Evolutionary conservation across 2,329 filamentous ascomycete species (phyloP).

Genomic region (Botrytis cinerea): DNA sequence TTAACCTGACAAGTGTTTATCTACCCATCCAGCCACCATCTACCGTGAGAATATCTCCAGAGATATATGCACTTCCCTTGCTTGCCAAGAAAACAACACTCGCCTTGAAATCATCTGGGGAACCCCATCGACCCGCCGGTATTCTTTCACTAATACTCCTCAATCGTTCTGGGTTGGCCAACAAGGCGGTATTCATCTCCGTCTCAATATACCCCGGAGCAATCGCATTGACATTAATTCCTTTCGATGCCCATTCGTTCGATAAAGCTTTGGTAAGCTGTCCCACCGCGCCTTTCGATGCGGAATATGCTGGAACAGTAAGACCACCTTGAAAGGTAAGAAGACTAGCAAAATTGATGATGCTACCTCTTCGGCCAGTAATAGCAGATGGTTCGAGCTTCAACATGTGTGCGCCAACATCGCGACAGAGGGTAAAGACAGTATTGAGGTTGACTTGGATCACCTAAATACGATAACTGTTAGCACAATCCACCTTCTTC

Average conservation of each 20-base stretch:
- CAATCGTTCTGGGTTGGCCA: constrained; percentile 69
- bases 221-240: constrained; percentile 83
- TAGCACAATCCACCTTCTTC: constrained; percentile 45
- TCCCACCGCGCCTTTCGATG: constrained; percentile 80
- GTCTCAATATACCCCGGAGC: constrained; percentile 89
- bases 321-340: constrained; percentile 90
- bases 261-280: constrained; percentile 67
- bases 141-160: constrained; percentile 77
- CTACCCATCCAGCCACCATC: constrained; percentile 94
- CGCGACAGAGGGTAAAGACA: constrained; percentile 77
- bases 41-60: constrained; percentile 77
- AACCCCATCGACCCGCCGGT: constrained; percentile 81
- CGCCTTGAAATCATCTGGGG: constrained; percentile 85
- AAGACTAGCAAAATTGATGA: constrained; percentile 84
- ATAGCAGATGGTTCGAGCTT: constrained; percentile 61
- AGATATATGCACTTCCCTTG: constrained; percentile 76
- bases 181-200: constrained; percentile 88
- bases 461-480: constrained; percentile 46
- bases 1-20: constrained; percentile 45
- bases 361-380: constrained; percentile 68
- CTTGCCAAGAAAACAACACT: constrained; percentile 76
- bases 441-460: constrained; percentile 84
- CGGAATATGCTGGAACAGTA: constrained; percentile 85
- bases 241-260: constrained; percentile 82
- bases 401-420: constrained; percentile 79